Evolutionary conservation across 257 asterid species (phyloP), one percentile per base, ranked within the genome.

Genomic region (Cynanchum wilfordii): DNA sequence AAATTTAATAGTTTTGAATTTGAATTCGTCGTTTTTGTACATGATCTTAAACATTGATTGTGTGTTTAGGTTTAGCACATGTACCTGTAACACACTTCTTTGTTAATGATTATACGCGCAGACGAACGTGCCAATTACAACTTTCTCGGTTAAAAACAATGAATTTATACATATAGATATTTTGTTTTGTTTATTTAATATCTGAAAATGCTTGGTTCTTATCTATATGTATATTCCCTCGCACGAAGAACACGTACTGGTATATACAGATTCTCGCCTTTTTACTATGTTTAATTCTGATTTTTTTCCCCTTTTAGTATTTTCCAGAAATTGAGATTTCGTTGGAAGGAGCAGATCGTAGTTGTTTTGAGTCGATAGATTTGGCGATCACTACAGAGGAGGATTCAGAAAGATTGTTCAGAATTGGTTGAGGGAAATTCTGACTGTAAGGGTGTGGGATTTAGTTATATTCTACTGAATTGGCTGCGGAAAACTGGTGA

Each of bases 261-360:
- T 29, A 24, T 15, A 30, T 29, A 45, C 2, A 36, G 54, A 33
- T 63, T 49, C 66, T 63, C 12, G 27, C 3, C 29, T 22, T 51
- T 51, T 33, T 7, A 13, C 19, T 19, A 24, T 38, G 17, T 62
- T 10, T 38, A n/a, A 12, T 38, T 36, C 17, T 63, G 24, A 33
- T 62, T 63, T 27, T 62, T 17, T 38, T 44, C 45, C 38, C 10
- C 10, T 40, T 40, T 7, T 27, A 52, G 68, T 62, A 59, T 7
- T 44, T 24, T 38, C 56, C 68, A 69, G 33, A 73, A 78, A 7
- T 70, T 76, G 77, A 22, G 63, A 70, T 77, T 77, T 76, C 16
- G 79, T 70, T 45, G 84, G 62, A 76, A 70, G 84, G 81, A 80
- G 84, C 82, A 82, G 94, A 86, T 84, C 89, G 80, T 75, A 33